These are phyloP conservation scores for Xylaria sp. DNA, from an alignment of 2,329 filamentous ascomycete species.

Conservation along the genomic window DNA sequence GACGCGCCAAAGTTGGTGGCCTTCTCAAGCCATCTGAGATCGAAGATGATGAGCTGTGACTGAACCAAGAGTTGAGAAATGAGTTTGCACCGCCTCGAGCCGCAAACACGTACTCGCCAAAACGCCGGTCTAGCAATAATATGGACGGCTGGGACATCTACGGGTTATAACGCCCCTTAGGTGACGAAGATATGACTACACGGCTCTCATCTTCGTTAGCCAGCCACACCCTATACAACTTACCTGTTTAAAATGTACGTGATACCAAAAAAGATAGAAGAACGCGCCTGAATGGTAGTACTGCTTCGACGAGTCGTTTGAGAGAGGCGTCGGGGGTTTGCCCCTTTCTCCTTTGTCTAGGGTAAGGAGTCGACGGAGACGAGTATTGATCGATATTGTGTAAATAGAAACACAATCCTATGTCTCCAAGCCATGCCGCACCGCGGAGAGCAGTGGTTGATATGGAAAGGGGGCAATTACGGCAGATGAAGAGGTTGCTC, in stretches of 20 bases:
- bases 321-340: constrained; percentile 9
- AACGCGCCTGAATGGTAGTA: constrained; percentile 17
- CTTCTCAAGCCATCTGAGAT: constrained; percentile 97
- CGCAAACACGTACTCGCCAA: constrained; percentile 36
- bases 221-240: constrained; percentile 23
- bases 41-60: constrained; percentile 90
- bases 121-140: constrained; percentile 29
- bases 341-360: constrained; percentile 30
- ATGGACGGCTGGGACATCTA: constrained; percentile 45
- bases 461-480: constrained; percentile 4
- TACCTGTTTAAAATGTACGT: constrained; percentile 34
- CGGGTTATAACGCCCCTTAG: constrained; percentile 44
- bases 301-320: constrained; percentile 24
- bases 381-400: constrained; percentile 7
- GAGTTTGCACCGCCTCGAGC: constrained; percentile 58
- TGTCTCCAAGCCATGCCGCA: neutral
- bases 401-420: constrained; percentile 12
- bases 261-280: constrained; percentile 35
- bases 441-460: neutral
- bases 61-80: constrained; percentile 68
- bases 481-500: constrained; percentile 10
- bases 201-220: constrained; percentile 21
- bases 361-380: constrained; percentile 14
- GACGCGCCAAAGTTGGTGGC: constrained; percentile 92
- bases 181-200: constrained; percentile 13